Base-by-base conservation (phyloP, 257 asterid genomes). In the Plantago major region DNA sequence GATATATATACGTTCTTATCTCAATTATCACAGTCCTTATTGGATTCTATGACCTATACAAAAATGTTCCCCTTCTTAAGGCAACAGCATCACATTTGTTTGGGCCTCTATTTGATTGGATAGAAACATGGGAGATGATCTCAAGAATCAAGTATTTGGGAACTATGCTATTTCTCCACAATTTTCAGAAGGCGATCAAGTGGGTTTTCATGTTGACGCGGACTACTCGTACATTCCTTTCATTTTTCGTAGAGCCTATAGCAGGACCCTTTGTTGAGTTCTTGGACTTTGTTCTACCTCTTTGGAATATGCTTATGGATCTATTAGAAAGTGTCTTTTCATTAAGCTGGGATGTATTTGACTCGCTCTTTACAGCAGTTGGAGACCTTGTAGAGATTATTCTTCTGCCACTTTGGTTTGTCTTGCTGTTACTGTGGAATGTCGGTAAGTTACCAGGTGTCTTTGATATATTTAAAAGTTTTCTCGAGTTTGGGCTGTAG, bases 81-180 rank as follows among this genome's bases (percentile, higher is more conserved):
- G 86, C 86, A 33, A 80, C 96, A 0, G 90, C 84, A 12, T 81
- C 96, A 43, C 80, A 72, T 73, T 75, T 88, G 70, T 88, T 78
- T 58, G 95, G 96, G n/a, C 96, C 96, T 55, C 74, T 88, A 49
- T 85, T 85, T 66, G 87, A 88, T 70, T 88, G 95, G 95, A 84
- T 88, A 59, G 96, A 88, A 48, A 82, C 87, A 43, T 88, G 96
- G 96, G 95, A 85, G 72, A 88, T 88, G 96, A 72, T 81, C 64
- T 71, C 93, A 11, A 78, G 96, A 66, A 78, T 88, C 56, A 74
- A 78, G 74, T 88, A 80, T 59, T 75, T 88, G 74, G 96, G 96
- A 30, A 88, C 96, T 9, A 88, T 88, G 96, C 60, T 88, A 60
- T 85, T 88, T 74, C 85, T 88, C 46, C 95, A 88, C 60, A 76